A percentile compares a stretch with the other conserved stretches of the same genome.
Conservation (phyloP, 2,329 filamentous ascomycete species). For the Aspergillus quadricinctus region DNA sequence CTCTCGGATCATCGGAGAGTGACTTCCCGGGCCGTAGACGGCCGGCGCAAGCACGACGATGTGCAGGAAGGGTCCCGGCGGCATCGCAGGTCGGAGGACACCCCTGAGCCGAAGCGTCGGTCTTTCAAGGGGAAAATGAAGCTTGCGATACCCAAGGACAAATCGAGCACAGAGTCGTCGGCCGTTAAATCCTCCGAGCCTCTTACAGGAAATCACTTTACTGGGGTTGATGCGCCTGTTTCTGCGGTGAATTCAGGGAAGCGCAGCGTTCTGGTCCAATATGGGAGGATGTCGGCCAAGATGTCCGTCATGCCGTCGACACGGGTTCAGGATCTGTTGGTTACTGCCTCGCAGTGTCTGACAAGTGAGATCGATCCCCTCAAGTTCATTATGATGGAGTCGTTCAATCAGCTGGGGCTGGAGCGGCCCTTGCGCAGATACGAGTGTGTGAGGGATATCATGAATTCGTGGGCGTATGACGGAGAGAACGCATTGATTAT, state of each 20-base stretch:
- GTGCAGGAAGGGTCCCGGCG: background rate
- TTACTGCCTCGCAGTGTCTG: conserved; percentile 60
- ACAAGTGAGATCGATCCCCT: conserved; percentile 60
- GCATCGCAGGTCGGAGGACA: conserved; percentile 2
- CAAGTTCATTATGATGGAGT: conserved; percentile 70
- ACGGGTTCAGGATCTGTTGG: conserved; percentile 67
- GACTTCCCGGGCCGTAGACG: conserved; percentile 1
- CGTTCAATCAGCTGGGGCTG: conserved; percentile 69
- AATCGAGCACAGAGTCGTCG: conserved; percentile 1
- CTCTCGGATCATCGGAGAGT: conserved; percentile 8
- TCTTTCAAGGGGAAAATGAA: conserved; percentile 30
- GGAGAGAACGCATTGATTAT: conserved; percentile 70
- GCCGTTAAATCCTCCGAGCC: conserved; percentile 8
- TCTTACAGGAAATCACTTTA: conserved; percentile 29
- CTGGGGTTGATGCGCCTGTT: conserved; percentile 68
- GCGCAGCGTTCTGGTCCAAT: conserved; percentile 69
- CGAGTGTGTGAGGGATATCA: conserved; percentile 77
- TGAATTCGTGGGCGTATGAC: conserved; percentile 91
- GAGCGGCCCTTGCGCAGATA: conserved; percentile 80
- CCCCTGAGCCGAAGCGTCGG: conserved; percentile 20
- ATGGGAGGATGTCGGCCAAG: conserved; percentile 62
- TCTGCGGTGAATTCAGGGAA: conserved; percentile 78
- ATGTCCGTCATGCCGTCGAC: conserved; percentile 73
- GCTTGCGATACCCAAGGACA: conserved; percentile 15
- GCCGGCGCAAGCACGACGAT: background rate